Conservation (phyloP, 2,329 filamentous ascomycete species). For the Trematosphaeria pertusa region DNA sequence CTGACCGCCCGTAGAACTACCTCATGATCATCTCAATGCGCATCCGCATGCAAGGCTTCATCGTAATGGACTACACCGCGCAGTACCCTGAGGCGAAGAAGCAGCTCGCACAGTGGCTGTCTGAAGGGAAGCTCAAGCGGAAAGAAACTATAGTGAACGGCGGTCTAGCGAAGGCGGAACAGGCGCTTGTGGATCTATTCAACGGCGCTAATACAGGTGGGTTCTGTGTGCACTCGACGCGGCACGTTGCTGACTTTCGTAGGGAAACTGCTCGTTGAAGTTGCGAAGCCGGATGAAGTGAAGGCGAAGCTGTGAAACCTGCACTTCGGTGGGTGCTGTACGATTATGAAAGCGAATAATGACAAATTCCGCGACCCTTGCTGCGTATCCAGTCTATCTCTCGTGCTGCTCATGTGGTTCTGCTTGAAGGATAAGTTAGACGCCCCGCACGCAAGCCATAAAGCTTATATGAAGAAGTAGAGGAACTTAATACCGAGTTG, state of each 20-base stretch:
- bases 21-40: conserved; percentile 54
- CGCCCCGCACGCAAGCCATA: neutral
- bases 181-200: conserved; percentile 69
- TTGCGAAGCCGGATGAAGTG: conserved; percentile 48
- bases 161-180: conserved; percentile 69
- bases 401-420: too few species aligned
- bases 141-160: conserved; percentile 75
- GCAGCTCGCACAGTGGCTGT: conserved; percentile 71
- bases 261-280: conserved; percentile 60
- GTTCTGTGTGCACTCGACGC: conserved; percentile 24
- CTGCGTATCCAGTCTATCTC: too few species aligned
- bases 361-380: too few species aligned
- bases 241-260: conserved; percentile 41
- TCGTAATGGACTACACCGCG: conserved; percentile 71
- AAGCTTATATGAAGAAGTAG: neutral
- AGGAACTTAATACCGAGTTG: too few species aligned
- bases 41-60: conserved; percentile 63
- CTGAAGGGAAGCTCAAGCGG: conserved; percentile 72
- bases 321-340: too few species aligned
- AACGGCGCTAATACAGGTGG: conserved; percentile 74
- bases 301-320: conserved; percentile 50
- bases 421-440: too few species aligned
- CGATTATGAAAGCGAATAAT: too few species aligned
- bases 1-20: conserved; percentile 44
- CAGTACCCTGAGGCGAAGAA: conserved; percentile 65